Evolutionary conservation across 2,329 filamentous ascomycete species (phyloP).

Genomic region (Arthrobotrys sinensis): DNA sequence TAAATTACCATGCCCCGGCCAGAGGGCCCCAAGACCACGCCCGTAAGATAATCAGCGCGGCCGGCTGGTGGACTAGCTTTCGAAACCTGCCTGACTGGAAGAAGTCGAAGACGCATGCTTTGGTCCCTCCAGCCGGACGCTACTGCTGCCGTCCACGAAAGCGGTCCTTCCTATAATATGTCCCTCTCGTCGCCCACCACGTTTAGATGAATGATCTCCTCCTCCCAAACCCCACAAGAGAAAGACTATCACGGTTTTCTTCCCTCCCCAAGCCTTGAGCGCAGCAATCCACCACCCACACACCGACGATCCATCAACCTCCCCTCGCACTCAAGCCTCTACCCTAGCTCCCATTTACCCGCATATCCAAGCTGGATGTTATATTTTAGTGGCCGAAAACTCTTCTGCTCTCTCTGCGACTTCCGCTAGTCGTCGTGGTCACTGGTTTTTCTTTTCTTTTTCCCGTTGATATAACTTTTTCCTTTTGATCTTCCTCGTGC

Average conservation of each 20-base stretch:
- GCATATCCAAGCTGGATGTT: slow-evolving; percentile 59
- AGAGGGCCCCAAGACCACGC: slow-evolving; percentile 53
- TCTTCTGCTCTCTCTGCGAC: slow-evolving; percentile 61
- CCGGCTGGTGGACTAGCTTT: slow-evolving; percentile 47
- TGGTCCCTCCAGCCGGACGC: slow-evolving; percentile 13
- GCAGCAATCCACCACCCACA: slow-evolving; percentile 42
- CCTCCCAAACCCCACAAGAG: slow-evolving; percentile 54
- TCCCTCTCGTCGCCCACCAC: slow-evolving; percentile 60
- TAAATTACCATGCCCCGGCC: slow-evolving; percentile 60
- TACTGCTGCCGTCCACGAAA: slow-evolving; percentile 34
- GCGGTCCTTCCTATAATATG: slow-evolving; percentile 54
- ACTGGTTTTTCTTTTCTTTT: slow-evolving; percentile 34
- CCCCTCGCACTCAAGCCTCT: slow-evolving; percentile 30
- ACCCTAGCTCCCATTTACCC: slow-evolving; percentile 46
- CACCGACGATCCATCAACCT: slow-evolving; percentile 52
- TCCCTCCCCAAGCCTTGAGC: slow-evolving; percentile 44
- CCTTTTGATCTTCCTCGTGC: slow-evolving; percentile 37
- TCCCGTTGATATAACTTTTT: slow-evolving; percentile 30
- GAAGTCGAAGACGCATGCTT: slow-evolving; percentile 46
- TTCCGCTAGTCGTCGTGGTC: slow-evolving; percentile 46
- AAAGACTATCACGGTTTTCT: slow-evolving; percentile 52
- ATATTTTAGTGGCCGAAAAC: slow-evolving; percentile 59
- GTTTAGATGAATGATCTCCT: slow-evolving; percentile 59
- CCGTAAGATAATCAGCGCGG: slow-evolving; percentile 59
- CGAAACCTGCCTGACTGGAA: slow-evolving; percentile 59